phyloP scores from a whole-genome alignment of 306 rosid genomes.

The Gastrolobium bilobum region DNA sequence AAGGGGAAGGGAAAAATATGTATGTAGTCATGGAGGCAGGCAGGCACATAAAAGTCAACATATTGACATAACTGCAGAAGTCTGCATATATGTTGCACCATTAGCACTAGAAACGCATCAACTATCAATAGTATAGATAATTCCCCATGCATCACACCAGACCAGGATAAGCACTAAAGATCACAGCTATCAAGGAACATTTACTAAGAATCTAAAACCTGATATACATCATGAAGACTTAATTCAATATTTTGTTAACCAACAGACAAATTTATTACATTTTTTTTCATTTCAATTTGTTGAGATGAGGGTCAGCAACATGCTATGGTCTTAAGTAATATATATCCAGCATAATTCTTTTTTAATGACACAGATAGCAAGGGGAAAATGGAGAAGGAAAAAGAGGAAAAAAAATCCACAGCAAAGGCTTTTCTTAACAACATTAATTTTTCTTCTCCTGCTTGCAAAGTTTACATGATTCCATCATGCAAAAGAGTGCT shows the following conservation, averaged over 20 bases:
- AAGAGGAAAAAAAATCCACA: neutral
- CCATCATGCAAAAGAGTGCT: constrained; percentile 30
- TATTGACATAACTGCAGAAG: constrained; percentile 22
- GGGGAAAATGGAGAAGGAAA: constrained; percentile 2
- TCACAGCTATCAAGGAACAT: constrained; percentile 40
- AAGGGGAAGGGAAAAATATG: neutral
- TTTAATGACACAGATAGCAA: constrained; percentile 16
- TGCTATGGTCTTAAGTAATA: constrained; percentile 18
- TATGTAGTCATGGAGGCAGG: neutral
- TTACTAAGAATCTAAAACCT: constrained; percentile 23
- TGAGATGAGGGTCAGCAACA: constrained; percentile 8
- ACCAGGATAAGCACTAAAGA: constrained; percentile 35
- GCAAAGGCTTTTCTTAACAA: constrained; percentile 26
- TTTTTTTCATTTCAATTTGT: neutral
- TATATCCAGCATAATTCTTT: constrained; percentile 22
- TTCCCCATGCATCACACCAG: constrained; percentile 25
- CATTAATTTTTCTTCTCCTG: neutral
- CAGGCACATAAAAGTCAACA: constrained; percentile 14
- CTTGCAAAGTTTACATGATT: constrained; percentile 19
- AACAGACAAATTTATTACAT: neutral
- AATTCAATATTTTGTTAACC: constrained; percentile 29
- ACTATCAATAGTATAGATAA: constrained; percentile 29
- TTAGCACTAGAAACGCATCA: constrained; percentile 36
- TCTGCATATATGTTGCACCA: constrained; percentile 29
- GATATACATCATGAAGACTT: constrained; percentile 8